phyloP scores from a whole-genome alignment of 306 rosid genomes.

The Cucumis sativus region DNA sequence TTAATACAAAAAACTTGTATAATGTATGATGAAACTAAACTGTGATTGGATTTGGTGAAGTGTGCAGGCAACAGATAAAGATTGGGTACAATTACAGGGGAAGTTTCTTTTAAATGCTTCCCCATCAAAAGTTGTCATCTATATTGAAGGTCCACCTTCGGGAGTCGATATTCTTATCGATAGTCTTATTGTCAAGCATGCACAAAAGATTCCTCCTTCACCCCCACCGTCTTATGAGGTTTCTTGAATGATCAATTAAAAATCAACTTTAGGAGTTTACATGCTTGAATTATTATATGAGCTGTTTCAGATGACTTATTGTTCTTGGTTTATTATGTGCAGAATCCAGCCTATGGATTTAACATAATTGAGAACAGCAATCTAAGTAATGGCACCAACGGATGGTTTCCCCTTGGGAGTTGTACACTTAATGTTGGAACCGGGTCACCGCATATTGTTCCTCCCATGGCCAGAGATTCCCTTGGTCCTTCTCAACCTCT shows the following conservation, averaged over 20 bases:
- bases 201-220: constrained; percentile 64
- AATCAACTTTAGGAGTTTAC: neutral
- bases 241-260: constrained; percentile 8
- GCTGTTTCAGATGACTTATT: neutral
- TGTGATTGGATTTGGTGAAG: constrained; percentile 24
- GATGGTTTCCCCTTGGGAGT: constrained; percentile 83
- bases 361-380: constrained; percentile 75
- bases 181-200: constrained; percentile 64
- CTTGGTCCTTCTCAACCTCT: constrained; percentile 66
- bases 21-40: constrained; percentile 10
- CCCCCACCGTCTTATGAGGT: constrained; percentile 60
- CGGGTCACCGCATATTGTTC: constrained; percentile 77
- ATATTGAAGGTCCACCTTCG: constrained; percentile 84
- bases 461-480: constrained; percentile 94
- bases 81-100: constrained; percentile 77
- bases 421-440: constrained; percentile 57
- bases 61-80: constrained; percentile 87
- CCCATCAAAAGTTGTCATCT: constrained; percentile 59
- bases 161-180: constrained; percentile 84
- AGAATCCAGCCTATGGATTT: constrained; percentile 61
- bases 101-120: constrained; percentile 84
- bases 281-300: neutral
- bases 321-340: constrained; percentile 11
- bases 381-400: constrained; percentile 50
- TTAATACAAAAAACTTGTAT: neutral